Evolutionary conservation across 495 filamentous ascomycete genomes (phyloP), one percentile per base, ranked within the genome.

Genomic region (Neurospora sp.): DNA sequence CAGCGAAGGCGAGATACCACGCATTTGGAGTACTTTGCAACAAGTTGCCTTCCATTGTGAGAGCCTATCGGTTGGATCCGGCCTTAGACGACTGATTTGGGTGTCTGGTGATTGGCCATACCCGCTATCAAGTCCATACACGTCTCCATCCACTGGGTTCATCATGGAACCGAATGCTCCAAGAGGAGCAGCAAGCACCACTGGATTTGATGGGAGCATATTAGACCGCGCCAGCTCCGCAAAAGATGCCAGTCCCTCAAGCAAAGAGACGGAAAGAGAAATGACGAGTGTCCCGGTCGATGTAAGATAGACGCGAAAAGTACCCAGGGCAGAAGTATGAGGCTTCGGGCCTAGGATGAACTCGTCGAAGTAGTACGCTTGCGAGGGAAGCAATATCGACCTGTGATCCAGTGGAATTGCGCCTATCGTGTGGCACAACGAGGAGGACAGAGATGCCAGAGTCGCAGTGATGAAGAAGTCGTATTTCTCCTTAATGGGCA

Each of bases 81-180:
- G 73, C 73, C 81, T 78, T 5, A 79, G 69, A 18, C 82, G 79
- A 66, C 81, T 75, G 16, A 84, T 74, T 35, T 87, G 85, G 0
- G 84, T 84, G 72, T 85, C 84, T 20, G 85, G 85, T n/a, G 84
- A 86, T 44, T 84, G 83, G n/a, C 80, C 82, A 46, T 81, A 77
- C 16, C 79, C 76, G 73, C 44, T 76, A 54, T 80, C 74, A 71
- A 78, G 9, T 39, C 44, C 41, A 75, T 80, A 62, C 66, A 39
- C 73, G 42, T 80, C 75, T 49, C 76, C 74, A 54, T 80, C 79
- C 8, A 81, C 72, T 38, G 79, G 73, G 3, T 78, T 75, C 38
- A 83, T 80, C 71, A 83, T 78, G 20, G 80, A 77, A n/a, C 84
- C 85, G 72, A 86, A 85, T 39, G 84, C 79, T 4, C 85, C 85